phyloP scores from a whole-genome alignment of 1,139 yeast genomes.

The Kluyveromyces sp. region DNA sequence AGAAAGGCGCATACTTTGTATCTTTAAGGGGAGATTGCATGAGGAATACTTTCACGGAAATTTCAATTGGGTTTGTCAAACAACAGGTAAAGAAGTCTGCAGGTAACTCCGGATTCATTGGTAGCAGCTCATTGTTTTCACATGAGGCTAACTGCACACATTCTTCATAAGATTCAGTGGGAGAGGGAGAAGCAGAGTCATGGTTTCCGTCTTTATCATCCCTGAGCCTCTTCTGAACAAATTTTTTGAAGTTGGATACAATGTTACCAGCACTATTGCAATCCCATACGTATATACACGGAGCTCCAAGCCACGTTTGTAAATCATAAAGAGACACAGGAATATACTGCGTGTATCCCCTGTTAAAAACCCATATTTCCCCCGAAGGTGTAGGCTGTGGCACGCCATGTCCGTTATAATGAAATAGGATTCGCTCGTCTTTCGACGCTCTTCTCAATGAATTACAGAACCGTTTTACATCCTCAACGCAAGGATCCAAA shows the following conservation, averaged over 20 bases:
- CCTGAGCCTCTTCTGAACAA: slow-evolving; percentile 83
- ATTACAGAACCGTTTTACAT: slow-evolving; percentile 85
- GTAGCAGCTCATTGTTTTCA: slow-evolving; percentile 73
- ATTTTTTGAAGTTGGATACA: slow-evolving; percentile 79
- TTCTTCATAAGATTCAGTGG: slow-evolving; percentile 55
- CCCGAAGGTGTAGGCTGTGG: slow-evolving; percentile 97
- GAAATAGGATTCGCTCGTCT: slow-evolving; percentile 84
- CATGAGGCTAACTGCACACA: slow-evolving; percentile 95
- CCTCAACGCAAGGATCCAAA: slow-evolving; percentile 93
- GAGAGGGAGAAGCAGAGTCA: slow-evolving; percentile 56
- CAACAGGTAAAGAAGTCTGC: slow-evolving; percentile 96
- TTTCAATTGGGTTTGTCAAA: slow-evolving; percentile 90
- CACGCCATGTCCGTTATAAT: slow-evolving; percentile 97
- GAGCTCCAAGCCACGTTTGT: slow-evolving; percentile 97
- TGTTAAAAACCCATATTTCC: slow-evolving; percentile 97
- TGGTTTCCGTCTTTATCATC: slow-evolving; percentile 76
- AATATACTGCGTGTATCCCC: slow-evolving; percentile 94
- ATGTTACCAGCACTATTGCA: slow-evolving; percentile 95
- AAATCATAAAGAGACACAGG: slow-evolving; percentile 90
- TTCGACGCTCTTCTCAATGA: slow-evolving; percentile 84
- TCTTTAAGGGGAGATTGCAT: slow-evolving; percentile 70
- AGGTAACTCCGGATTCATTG: slow-evolving; percentile 92
- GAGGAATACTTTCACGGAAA: slow-evolving; percentile 86
- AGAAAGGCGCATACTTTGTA: slow-evolving; percentile 50
- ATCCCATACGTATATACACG: slow-evolving; percentile 91